Conservation (phyloP, 2,329 filamentous ascomycete species). For the Whalleya microplaca region DNA sequence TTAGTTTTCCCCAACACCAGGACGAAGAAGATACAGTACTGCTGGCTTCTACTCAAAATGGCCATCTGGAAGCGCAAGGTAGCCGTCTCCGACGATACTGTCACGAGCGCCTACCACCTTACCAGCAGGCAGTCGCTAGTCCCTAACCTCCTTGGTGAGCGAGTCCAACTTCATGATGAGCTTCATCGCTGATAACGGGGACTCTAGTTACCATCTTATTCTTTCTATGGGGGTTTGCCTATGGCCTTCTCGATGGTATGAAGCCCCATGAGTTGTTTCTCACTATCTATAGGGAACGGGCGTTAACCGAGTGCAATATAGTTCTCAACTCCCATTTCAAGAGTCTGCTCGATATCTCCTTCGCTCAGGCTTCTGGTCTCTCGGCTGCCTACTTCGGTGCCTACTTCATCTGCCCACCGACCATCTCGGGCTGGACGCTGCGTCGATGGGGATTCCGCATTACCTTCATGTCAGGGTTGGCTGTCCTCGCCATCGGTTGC, state of each 20-base stretch:
- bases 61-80: background rate
- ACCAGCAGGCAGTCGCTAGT: constrained; percentile 2
- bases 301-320: constrained; percentile 46
- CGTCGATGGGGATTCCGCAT: constrained; percentile 67
- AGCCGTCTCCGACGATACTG: background rate
- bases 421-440: constrained; percentile 55
- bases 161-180: background rate
- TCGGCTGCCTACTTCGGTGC: constrained; percentile 57
- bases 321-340: constrained; percentile 57
- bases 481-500: constrained; percentile 46
- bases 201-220: constrained; percentile 10
- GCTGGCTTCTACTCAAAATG: too few species aligned
- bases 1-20: too few species aligned
- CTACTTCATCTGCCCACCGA: constrained; percentile 43
- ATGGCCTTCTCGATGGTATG: constrained; percentile 11
- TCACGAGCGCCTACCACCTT: constrained; percentile 1
- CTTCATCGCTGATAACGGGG: background rate
- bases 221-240: constrained; percentile 16
- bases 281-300: constrained; percentile 48
- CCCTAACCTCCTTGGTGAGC: constrained; percentile 3
- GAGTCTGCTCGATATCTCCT: constrained; percentile 47
- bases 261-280: constrained; percentile 41
- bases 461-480: constrained; percentile 63
- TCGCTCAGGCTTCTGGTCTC: constrained; percentile 50
- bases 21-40: too few species aligned